Percentiles rank a stretch among this genome's conserved stretches.
phyloP scores from a whole-genome alignment of 1,284 basidiomycete species.

The Ceratobasidium papillatum region DNA sequence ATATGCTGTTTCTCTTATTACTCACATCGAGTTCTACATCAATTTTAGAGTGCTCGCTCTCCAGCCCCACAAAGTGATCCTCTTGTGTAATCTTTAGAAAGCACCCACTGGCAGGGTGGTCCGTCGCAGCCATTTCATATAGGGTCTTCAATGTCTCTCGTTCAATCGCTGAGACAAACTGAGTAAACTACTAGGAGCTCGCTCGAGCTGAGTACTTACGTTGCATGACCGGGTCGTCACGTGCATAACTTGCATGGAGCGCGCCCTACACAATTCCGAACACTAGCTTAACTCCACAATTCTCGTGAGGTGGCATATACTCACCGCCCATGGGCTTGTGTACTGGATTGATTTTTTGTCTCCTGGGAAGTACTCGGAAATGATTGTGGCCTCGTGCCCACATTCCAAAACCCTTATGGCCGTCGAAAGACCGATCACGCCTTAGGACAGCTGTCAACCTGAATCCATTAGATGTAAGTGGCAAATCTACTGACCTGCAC shows the following conservation, averaged over 20 bases:
- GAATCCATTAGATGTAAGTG: too few relatives aligned
- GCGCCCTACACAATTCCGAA: conserved; percentile 60
- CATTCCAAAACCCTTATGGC: conserved; percentile 70
- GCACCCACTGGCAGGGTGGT: conserved; percentile 61
- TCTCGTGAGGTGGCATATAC: conserved; percentile 48
- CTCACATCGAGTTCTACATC: conserved; percentile 70
- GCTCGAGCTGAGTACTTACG: too few relatives aligned
- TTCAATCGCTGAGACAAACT: too few relatives aligned
- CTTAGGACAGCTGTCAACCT: conserved; percentile 56
- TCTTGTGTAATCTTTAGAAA: conserved; percentile 69
- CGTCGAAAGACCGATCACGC: conserved; percentile 76
- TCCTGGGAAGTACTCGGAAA: conserved; percentile 71
- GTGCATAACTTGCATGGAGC: conserved; percentile 70
- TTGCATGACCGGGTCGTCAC: conserved; percentile 59
- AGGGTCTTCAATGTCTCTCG: conserved; percentile 75
- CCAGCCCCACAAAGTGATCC: conserved; percentile 63
- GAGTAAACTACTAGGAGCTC: not conserved
- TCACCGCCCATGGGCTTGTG: conserved; percentile 80
- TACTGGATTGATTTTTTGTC: conserved; percentile 73
- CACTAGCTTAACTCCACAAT: not conserved
- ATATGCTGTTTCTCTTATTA: too few relatives aligned
- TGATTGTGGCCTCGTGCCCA: conserved; percentile 67
- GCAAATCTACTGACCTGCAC: too few relatives aligned
- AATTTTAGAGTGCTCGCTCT: conserved; percentile 51
- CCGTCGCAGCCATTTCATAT: conserved; percentile 72